Percentiles rank a stretch among this genome's conserved stretches.
Conservation (phyloP, 2,329 filamentous ascomycete species). For the Fusarium lyarnte region DNA sequence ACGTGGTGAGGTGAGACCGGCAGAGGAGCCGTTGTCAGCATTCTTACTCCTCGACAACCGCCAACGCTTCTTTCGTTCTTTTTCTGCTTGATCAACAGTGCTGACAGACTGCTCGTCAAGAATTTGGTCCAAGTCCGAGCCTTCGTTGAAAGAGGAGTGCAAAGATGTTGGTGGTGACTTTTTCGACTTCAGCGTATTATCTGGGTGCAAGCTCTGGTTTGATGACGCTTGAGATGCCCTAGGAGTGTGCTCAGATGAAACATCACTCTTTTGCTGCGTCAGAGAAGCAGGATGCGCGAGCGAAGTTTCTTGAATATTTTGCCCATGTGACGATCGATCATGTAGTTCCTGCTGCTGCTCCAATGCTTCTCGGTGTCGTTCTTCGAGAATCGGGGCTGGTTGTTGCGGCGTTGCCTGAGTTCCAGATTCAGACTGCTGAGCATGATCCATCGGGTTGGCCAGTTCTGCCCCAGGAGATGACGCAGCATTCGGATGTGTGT, state of each 20-base stretch:
- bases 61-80: slow-evolving; percentile 75
- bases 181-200: slow-evolving; percentile 67
- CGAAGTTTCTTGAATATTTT: slow-evolving; percentile 32
- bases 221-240: slow-evolving; percentile 58
- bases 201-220: slow-evolving; percentile 55
- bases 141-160: slow-evolving; percentile 80
- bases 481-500: slow-evolving; percentile 52
- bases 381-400: slow-evolving; percentile 34
- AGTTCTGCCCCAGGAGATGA: slow-evolving; percentile 61
- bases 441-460: slow-evolving; percentile 57
- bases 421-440: slow-evolving; percentile 32
- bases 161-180: slow-evolving; percentile 81
- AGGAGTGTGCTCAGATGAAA: slow-evolving; percentile 58
- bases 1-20: slow-evolving; percentile 56
- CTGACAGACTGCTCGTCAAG: slow-evolving; percentile 62
- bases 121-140: slow-evolving; percentile 79
- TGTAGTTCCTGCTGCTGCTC: slow-evolving; percentile 27
- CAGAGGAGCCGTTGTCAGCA: slow-evolving; percentile 61
- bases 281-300: slow-evolving; percentile 22
- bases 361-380: slow-evolving; percentile 29
- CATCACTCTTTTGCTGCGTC: slow-evolving; percentile 41
- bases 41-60: slow-evolving; percentile 74
- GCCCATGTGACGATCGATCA: slow-evolving; percentile 12
- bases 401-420: slow-evolving; percentile 27
- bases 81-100: slow-evolving; percentile 62